These are phyloP conservation scores for Logfia minima DNA, from an alignment of 129 eudicot species.

Conservation along the genomic window DNA sequence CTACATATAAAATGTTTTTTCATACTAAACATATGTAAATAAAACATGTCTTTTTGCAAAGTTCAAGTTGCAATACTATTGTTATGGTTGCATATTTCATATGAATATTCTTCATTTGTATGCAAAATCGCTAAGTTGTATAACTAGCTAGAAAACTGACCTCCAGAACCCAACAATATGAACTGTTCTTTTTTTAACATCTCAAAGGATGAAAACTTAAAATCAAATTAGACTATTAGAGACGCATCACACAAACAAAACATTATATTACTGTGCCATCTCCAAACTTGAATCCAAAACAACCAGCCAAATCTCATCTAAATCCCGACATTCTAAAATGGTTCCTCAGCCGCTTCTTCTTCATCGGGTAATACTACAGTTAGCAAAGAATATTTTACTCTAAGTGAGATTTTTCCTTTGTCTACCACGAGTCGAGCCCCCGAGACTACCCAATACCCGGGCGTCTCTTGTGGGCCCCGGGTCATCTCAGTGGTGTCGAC, in stretches of 20 bases:
- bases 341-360: constrained; percentile 36
- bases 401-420: constrained; percentile 79
- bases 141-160: neutral
- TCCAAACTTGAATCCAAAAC: neutral
- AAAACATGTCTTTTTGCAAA: too few relatives aligned
- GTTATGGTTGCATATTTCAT: too few relatives aligned
- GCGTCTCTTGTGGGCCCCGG: constrained; percentile 92
- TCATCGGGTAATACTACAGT: constrained; percentile 78
- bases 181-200: neutral
- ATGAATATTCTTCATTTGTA: too few relatives aligned
- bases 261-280: constrained; percentile 7
- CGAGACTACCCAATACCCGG: constrained; percentile 97
- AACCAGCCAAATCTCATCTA: neutral
- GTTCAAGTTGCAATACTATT: too few relatives aligned
- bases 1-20: too few relatives aligned
- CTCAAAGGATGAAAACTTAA: neutral
- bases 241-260: constrained; percentile 1
- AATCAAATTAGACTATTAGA: neutral
- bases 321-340: constrained; percentile 10
- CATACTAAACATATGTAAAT: too few relatives aligned
- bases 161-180: neutral
- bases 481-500: constrained; percentile 96
- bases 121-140: neutral
- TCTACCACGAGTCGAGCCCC: constrained; percentile 93
- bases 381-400: constrained; percentile 81